Evolutionary conservation across 2,329 filamentous ascomycete species (phyloP).

Genomic region (Aspergillus sp.): DNA sequence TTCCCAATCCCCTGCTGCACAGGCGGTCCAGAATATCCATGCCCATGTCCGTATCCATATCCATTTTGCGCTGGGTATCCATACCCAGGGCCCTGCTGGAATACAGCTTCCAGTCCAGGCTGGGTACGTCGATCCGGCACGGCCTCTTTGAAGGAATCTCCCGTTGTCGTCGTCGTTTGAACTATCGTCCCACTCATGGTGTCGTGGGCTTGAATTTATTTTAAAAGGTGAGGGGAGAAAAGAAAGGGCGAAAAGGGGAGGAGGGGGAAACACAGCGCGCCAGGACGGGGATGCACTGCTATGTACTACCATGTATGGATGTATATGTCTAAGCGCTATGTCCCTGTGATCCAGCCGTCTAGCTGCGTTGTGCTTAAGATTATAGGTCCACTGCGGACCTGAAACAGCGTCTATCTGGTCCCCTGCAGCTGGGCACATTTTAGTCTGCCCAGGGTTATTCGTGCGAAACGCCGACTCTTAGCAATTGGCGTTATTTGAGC

Average conservation of each 20-base stretch:
- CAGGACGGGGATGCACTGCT: neutral
- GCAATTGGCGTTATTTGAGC: no score
- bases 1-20: neutral
- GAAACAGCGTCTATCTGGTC: no score
- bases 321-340: neutral
- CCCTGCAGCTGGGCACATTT: no score
- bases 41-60: neutral
- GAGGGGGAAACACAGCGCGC: neutral
- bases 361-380: no score
- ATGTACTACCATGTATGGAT: neutral
- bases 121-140: neutral
- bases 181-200: neutral
- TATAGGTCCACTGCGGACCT: no score
- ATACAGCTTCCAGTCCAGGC: constrained; percentile 2
- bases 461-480: no score
- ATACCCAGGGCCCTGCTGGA: neutral
- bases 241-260: neutral
- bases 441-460: no score
- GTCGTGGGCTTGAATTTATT: neutral
- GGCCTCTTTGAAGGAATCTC: constrained; percentile 7
- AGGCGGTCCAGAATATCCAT: neutral
- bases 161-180: neutral
- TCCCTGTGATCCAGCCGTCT: no score
- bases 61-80: neutral
- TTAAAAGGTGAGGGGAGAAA: neutral